Conservation (phyloP, 345 rosid genomes). For the Eucalyptus pauciflora region DNA sequence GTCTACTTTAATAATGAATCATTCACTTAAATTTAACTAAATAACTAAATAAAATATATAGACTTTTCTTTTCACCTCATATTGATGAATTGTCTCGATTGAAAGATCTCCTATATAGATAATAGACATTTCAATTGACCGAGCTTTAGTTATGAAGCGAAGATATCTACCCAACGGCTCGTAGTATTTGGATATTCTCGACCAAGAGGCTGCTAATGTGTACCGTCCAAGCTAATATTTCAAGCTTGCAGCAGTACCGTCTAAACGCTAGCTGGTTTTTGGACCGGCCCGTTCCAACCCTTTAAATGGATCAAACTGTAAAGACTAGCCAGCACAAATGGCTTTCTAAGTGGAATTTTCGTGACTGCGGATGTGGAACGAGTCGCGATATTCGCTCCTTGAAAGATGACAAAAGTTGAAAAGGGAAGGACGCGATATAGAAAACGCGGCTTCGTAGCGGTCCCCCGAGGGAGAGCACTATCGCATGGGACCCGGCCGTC, state of each 20-base stretch:
- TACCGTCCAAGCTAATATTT: background rate
- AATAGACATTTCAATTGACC: too few relatives aligned
- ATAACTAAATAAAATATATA: too few relatives aligned
- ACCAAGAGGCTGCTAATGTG: background rate
- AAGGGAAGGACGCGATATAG: background rate
- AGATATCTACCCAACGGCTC: too few relatives aligned
- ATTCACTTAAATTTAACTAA: too few relatives aligned
- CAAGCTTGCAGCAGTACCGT: background rate
- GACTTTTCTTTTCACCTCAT: too few relatives aligned
- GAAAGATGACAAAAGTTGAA: background rate
- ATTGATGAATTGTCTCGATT: too few relatives aligned
- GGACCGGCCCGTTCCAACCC: background rate
- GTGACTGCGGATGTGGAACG: background rate
- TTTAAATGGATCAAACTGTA: background rate
- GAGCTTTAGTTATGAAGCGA: too few relatives aligned
- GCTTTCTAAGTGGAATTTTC: background rate
- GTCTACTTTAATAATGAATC: too few relatives aligned
- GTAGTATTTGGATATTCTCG: background rate
- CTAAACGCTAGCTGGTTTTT: background rate
- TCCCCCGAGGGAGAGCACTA: background rate
- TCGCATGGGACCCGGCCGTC: background rate
- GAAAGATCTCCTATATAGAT: too few relatives aligned
- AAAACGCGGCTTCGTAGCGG: background rate
- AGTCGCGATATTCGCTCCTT: background rate
- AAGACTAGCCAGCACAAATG: background rate